These are phyloP conservation scores for Dittrichia graveolens DNA, from an alignment of 129 eudicot genomes.

Conservation along the genomic window DNA sequence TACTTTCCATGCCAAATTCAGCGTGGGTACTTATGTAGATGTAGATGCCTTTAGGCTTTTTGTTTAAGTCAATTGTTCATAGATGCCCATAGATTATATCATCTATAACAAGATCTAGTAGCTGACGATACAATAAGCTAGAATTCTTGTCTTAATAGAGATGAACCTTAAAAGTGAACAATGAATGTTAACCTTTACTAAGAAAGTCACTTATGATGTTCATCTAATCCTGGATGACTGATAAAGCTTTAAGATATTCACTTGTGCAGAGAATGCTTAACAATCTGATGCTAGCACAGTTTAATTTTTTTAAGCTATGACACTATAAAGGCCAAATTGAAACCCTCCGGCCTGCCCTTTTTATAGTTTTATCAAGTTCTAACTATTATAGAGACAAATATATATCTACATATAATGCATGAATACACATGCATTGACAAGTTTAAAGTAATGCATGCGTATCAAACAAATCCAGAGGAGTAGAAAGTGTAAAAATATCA, in stretches of 20 bases:
- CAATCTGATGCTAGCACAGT: not conserved
- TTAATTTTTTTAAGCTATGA: too few relatives aligned
- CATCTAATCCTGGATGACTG: not conserved
- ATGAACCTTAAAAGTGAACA: not conserved
- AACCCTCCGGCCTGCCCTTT: too few relatives aligned
- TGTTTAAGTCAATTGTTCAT: not conserved
- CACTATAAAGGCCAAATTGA: too few relatives aligned
- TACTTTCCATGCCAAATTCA: not conserved
- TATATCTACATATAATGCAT: too few relatives aligned
- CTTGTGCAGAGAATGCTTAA: not conserved
- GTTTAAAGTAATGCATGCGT: too few relatives aligned
- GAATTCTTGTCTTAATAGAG: too few relatives aligned
- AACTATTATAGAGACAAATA: too few relatives aligned
- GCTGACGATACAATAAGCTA: not conserved
- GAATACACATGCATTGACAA: too few relatives aligned
- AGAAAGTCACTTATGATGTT: conserved; percentile 3
- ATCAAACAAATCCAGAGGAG: too few relatives aligned
- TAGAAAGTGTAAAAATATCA: too few relatives aligned
- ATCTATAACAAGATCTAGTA: not conserved
- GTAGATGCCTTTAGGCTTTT: conserved; percentile 11
- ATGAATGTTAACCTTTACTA: not conserved
- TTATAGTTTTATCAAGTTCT: too few relatives aligned
- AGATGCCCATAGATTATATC: not conserved
- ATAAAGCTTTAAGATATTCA: not conserved
- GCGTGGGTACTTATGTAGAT: not conserved